Conservation (phyloP, 2,329 filamentous ascomycete genomes). For the Aspergillus sp. region DNA sequence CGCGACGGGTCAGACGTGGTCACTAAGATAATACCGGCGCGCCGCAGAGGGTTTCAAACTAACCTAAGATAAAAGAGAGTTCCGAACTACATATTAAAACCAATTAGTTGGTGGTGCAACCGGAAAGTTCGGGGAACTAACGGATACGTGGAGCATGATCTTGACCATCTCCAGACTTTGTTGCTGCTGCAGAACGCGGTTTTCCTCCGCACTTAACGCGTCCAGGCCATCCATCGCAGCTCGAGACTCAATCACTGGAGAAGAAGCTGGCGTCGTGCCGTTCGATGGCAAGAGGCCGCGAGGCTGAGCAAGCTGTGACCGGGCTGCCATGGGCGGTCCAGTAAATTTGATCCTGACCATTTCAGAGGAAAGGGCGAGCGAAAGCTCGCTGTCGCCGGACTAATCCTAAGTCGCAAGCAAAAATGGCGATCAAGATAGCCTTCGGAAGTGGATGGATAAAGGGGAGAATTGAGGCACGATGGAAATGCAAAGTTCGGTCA, state of each 20-base stretch:
- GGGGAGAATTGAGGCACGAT: conserved; percentile 3
- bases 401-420: background rate
- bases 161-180: conserved; percentile 51
- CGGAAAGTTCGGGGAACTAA: conserved; percentile 27
- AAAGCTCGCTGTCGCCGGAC: background rate
- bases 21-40: background rate
- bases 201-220: conserved; percentile 11
- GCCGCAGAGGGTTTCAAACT: conserved; percentile 1
- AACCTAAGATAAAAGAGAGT: conserved; percentile 38
- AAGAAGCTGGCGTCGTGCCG: conserved; percentile 6
- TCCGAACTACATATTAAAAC: conserved; percentile 29
- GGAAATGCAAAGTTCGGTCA: conserved; percentile 17
- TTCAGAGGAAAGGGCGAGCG: background rate
- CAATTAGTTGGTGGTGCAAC: background rate
- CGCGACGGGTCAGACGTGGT: conserved; percentile 16
- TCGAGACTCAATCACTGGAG: conserved; percentile 15
- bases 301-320: conserved; percentile 18
- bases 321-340: conserved; percentile 18
- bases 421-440: background rate
- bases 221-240: conserved; percentile 10
- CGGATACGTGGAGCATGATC: conserved; percentile 49
- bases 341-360: conserved; percentile 29
- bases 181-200: conserved; percentile 33
- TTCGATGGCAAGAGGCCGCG: conserved; percentile 5
- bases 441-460: background rate